phyloP scores from a whole-genome alignment of 768 basidiomycete genomes.

The Termitomyces sp. region DNA sequence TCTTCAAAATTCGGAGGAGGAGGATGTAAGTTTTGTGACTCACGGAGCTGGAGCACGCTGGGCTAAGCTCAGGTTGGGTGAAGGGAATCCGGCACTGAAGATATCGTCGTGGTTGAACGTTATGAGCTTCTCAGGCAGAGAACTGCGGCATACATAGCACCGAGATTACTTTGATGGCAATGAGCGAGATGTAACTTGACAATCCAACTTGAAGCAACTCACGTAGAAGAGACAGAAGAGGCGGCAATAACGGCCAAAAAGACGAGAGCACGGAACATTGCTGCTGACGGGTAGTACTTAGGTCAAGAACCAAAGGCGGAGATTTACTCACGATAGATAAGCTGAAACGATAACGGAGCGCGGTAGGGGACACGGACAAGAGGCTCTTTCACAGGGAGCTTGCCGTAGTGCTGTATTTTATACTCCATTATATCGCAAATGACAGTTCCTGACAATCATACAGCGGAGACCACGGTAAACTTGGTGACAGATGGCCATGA shows the following conservation, averaged over 20 bases:
- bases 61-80: slow-evolving; percentile 5
- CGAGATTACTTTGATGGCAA: not conserved
- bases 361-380: not conserved
- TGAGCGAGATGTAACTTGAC: not conserved
- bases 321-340: not conserved
- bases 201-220: not conserved
- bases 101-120: not conserved
- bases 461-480: slow-evolving; percentile 1
- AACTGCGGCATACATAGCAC: not conserved
- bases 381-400: not conserved
- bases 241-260: slow-evolving; percentile 1
- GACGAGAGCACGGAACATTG: slow-evolving; percentile 9
- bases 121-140: not conserved
- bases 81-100: slow-evolving; percentile 9
- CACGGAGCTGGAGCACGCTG: slow-evolving; percentile 7
- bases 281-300: not conserved
- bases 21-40: not conserved
- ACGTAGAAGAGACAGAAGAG: slow-evolving; percentile 9
- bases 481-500: slow-evolving; percentile 3
- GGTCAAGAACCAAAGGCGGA: not conserved
- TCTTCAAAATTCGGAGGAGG: not conserved
- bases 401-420: not conserved
- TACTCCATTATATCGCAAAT: not conserved
- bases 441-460: slow-evolving; percentile 2
- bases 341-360: not conserved